Evolutionary conservation across 805 yeast genomes (phyloP).

Genomic region (Yarrowia keelungensis): DNA sequence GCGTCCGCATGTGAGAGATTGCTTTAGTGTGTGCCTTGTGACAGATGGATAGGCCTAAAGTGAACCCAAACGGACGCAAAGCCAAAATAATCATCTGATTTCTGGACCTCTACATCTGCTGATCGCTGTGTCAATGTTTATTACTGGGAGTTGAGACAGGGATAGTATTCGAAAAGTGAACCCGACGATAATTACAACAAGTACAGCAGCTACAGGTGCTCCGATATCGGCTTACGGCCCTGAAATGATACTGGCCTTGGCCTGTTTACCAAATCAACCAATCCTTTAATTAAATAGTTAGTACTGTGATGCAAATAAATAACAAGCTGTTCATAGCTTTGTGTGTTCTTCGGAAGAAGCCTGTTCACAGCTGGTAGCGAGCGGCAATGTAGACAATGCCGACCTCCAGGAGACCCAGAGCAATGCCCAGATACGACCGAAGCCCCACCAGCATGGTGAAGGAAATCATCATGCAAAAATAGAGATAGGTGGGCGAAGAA

Average conservation of each 20-base stretch:
- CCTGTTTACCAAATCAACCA: background rate
- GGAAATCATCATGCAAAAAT: conserved; percentile 35
- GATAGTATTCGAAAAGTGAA: conserved; percentile 6
- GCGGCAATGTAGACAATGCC: conserved; percentile 34
- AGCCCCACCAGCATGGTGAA: conserved; percentile 36
- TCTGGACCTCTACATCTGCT: too few species aligned
- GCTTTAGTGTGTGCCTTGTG: conserved; percentile 5
- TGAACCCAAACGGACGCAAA: background rate
- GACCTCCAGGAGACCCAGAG: conserved; percentile 32
- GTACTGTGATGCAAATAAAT: conserved; percentile 32
- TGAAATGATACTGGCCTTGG: too few species aligned
- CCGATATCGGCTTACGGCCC: too few species aligned
- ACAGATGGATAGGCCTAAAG: conserved; percentile 10
- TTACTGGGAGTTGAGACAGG: background rate
- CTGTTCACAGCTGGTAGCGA: conserved; percentile 16
- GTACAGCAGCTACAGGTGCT: too few species aligned
- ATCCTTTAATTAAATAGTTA: conserved; percentile 30
- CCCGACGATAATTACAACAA: too few species aligned
- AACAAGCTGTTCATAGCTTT: conserved; percentile 16
- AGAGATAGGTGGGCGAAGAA: conserved; percentile 31
- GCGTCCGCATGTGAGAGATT: conserved; percentile 10
- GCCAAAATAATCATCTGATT: conserved; percentile 21
- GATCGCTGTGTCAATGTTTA: background rate
- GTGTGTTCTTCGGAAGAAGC: background rate
- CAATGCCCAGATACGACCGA: conserved; percentile 34